phyloP scores from a whole-genome alignment of 2,329 filamentous ascomycete genomes.

The Pochonia chlamydosporia region DNA sequence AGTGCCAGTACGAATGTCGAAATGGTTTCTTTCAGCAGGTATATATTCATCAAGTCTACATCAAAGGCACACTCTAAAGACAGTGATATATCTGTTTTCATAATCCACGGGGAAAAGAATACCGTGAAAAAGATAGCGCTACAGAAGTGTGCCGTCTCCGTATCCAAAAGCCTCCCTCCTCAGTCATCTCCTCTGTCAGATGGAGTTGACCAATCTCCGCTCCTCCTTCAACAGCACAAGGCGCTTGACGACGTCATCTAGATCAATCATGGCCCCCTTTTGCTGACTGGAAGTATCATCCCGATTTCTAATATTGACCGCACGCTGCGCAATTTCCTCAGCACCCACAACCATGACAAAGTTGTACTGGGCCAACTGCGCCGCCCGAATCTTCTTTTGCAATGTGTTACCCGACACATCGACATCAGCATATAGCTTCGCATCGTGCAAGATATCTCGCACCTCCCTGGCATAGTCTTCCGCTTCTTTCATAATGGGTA shows the following conservation, averaged over 20 bases:
- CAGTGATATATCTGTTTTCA: no score
- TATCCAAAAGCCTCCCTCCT: no score
- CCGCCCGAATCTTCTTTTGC: neutral
- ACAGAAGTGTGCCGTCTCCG: no score
- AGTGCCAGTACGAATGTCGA: no score
- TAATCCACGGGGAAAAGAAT: no score
- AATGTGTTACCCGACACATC: neutral
- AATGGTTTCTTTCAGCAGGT: no score
- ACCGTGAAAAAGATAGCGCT: no score
- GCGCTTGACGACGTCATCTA: neutral
- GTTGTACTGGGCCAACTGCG: neutral
- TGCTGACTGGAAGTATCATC: neutral
- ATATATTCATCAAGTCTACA: no score
- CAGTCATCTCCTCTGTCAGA: neutral
- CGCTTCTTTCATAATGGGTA: constrained; percentile 1
- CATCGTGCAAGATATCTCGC: neutral
- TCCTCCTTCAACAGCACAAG: neutral
- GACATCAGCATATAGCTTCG: neutral
- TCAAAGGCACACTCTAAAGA: no score
- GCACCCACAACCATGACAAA: constrained; percentile 1
- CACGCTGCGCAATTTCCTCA: neutral
- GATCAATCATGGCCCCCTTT: neutral
- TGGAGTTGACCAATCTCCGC: neutral
- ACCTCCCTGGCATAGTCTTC: constrained; percentile 1
- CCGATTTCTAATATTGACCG: neutral